Percentiles rank a stretch among this genome's conserved stretches.
Evolutionary conservation across 129 eudicot genomes (phyloP).

Genomic region (Flaveria brownii): DNA sequence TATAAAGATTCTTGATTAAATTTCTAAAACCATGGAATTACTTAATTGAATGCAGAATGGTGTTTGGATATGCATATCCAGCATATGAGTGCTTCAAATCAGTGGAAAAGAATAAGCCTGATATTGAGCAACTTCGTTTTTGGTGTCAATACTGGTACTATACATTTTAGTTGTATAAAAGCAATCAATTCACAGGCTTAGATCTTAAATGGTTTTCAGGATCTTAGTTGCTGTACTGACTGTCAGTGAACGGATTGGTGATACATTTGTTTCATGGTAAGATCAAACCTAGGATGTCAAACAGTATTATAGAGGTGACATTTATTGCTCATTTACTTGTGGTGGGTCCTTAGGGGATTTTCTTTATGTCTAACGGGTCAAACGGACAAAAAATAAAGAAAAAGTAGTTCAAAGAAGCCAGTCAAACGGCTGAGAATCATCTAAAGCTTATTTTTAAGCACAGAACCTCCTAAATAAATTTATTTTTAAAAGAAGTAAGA

Average conservation of each 20-base stretch:
- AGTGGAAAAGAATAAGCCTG: slow-evolving; percentile 86
- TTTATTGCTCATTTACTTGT: slow-evolving; percentile 2
- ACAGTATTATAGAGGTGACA: neutral
- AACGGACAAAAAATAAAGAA: neutral
- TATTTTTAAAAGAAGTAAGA: neutral
- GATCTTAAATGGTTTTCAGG: slow-evolving; percentile 53
- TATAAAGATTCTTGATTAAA: neutral
- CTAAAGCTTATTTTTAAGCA: neutral
- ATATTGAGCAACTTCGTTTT: slow-evolving; percentile 80
- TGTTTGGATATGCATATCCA: slow-evolving; percentile 89
- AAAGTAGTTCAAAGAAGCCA: neutral
- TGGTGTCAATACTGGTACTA: slow-evolving; percentile 96
- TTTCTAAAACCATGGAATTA: neutral
- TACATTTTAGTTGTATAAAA: neutral
- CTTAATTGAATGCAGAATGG: slow-evolving; percentile 55
- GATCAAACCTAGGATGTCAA: slow-evolving; percentile 17
- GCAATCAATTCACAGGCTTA: neutral
- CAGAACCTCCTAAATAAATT: neutral
- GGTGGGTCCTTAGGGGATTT: neutral
- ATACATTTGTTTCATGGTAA: slow-evolving; percentile 84
- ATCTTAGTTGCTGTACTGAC: slow-evolving; percentile 86
- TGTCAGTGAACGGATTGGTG: slow-evolving; percentile 81
- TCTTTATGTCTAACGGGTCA: neutral
- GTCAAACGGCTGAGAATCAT: neutral
- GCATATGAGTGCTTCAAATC: slow-evolving; percentile 89